A percentile compares a stretch with the other conserved stretches of the same genome.
phyloP scores from a whole-genome alignment of 2,329 filamentous ascomycete genomes.

The Cephalotrichum gorgonifer region DNA sequence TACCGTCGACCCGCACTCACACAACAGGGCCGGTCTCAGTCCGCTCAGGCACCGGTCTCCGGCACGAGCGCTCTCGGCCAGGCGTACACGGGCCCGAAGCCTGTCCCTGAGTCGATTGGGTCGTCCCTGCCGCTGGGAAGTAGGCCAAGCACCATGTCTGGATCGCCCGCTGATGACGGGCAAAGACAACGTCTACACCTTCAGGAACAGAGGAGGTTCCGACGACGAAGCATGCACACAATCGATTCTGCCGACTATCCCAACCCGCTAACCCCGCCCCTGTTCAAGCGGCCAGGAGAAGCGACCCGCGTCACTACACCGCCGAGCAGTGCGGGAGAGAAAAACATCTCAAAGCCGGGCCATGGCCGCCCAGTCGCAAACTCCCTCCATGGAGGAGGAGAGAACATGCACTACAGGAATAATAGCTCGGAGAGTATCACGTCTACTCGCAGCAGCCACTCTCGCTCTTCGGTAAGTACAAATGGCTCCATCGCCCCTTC shows the following conservation, averaged over 20 bases:
- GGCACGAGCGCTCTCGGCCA: constrained; percentile 13
- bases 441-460: constrained; percentile 47
- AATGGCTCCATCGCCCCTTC: constrained; percentile 8
- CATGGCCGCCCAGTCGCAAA: constrained; percentile 18
- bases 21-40: constrained; percentile 25
- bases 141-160: constrained; percentile 4
- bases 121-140: neutral
- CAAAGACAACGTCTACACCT: constrained; percentile 16
- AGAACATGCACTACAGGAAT: constrained; percentile 22
- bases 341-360: constrained; percentile 21
- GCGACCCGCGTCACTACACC: neutral
- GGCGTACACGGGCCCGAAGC: constrained; percentile 9
- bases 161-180: constrained; percentile 1
- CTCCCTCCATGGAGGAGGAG: constrained; percentile 9
- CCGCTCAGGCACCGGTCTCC: constrained; percentile 21
- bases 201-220: constrained; percentile 65
- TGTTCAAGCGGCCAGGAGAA: constrained; percentile 12
- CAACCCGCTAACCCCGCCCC: constrained; percentile 23
- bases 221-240: constrained; percentile 73
- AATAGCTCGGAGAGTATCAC: constrained; percentile 56
- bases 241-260: constrained; percentile 36
- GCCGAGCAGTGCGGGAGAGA: neutral
- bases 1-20: constrained; percentile 60
- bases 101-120: constrained; percentile 2
- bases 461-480: constrained; percentile 56